Conservation (phyloP, 352 stramenopile genomes). For the Pythium aphanidermatum region DNA sequence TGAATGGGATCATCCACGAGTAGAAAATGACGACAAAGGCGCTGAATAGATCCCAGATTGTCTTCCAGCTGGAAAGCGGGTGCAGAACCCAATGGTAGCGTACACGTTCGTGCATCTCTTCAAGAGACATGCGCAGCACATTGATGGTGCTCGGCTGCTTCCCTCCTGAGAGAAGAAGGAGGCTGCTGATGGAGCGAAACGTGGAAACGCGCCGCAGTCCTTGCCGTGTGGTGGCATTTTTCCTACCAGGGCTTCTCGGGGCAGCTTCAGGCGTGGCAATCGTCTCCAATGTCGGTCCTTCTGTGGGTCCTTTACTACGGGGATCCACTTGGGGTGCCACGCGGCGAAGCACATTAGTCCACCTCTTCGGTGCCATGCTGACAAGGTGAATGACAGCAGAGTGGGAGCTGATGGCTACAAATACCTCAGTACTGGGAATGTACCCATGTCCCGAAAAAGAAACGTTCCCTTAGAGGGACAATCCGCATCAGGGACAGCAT, state of each 20-base stretch:
- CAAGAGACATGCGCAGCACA: constrained; percentile 55
- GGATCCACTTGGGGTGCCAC: too few relatives aligned
- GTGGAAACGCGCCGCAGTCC: constrained; percentile 16
- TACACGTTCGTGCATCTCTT: constrained; percentile 47
- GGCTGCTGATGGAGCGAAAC: constrained; percentile 20
- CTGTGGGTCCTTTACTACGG: too few relatives aligned
- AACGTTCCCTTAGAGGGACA: too few relatives aligned
- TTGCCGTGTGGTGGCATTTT: constrained; percentile 13
- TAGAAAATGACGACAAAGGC: constrained; percentile 56
- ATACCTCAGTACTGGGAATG: not conserved
- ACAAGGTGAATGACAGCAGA: too few relatives aligned
- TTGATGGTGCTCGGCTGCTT: constrained; percentile 30
- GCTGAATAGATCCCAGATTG: constrained; percentile 51
- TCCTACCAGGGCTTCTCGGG: not conserved
- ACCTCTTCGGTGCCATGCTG: too few relatives aligned
- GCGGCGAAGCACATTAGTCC: too few relatives aligned
- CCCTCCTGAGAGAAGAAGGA: constrained; percentile 21
- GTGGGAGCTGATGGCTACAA: too few relatives aligned
- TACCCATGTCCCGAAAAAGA: constrained; percentile 10
- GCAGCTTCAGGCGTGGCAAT: not conserved
- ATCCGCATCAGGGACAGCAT: too few relatives aligned
- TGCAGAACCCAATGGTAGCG: constrained; percentile 48
- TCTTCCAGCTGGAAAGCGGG: constrained; percentile 42
- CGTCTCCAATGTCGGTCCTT: not conserved
- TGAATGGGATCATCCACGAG: constrained; percentile 67